Percentiles rank a stretch among this genome's conserved stretches.
Evolutionary conservation across 768 basidiomycete species (phyloP).

Genomic region (Sarcodon aspratus): DNA sequence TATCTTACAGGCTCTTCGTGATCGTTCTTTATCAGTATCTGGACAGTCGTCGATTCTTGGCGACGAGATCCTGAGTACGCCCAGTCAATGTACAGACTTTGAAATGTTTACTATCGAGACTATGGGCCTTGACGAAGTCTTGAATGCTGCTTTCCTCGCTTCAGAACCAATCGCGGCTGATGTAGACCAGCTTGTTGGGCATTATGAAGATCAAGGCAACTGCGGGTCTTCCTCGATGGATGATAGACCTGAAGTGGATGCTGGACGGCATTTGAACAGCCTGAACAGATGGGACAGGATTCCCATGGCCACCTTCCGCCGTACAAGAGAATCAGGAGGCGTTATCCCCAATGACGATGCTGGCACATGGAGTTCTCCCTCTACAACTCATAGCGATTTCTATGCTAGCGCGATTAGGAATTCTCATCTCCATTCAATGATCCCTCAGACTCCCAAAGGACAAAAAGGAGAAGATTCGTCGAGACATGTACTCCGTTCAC

Average conservation of each 20-base stretch:
- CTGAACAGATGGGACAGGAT: constrained; percentile 66
- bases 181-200: neutral
- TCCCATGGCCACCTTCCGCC: constrained; percentile 62
- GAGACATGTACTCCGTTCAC: constrained; percentile 5
- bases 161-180: constrained; percentile 28
- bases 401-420: constrained; percentile 27
- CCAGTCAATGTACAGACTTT: constrained; percentile 18
- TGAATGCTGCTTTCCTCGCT: constrained; percentile 64
- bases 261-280: constrained; percentile 31
- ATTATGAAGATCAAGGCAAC: constrained; percentile 7
- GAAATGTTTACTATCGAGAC: constrained; percentile 35
- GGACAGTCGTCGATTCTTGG: constrained; percentile 23
- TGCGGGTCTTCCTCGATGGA: constrained; percentile 5
- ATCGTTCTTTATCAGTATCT: neutral
- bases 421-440: constrained; percentile 10
- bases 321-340: constrained; percentile 32
- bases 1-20: neutral
- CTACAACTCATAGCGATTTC: constrained; percentile 22
- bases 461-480: constrained; percentile 5
- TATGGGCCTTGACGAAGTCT: constrained; percentile 63
- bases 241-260: constrained; percentile 3
- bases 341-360: constrained; percentile 5
- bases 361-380: constrained; percentile 8
- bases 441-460: constrained; percentile 6
- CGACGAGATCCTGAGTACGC: constrained; percentile 12